Percentiles rank a stretch among this genome's conserved stretches.
Conservation (phyloP, 192 early-diverging fungal genomes). For the Linnemannia exigua region DNA sequence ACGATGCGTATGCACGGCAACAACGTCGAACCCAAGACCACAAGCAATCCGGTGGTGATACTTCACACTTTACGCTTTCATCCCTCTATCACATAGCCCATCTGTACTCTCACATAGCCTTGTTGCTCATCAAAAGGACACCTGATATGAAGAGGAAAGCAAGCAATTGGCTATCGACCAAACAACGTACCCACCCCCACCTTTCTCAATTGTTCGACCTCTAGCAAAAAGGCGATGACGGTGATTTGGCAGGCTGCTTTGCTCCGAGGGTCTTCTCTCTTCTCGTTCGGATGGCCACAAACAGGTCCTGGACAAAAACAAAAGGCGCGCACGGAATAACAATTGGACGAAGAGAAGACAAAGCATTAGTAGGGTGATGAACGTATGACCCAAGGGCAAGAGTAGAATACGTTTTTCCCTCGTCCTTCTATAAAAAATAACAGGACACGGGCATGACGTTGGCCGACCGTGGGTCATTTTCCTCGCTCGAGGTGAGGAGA, state of each 20-base stretch:
- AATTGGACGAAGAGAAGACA: neutral
- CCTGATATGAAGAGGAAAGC: too few species aligned
- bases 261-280: neutral
- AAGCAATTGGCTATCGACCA: too few species aligned
- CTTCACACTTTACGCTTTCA: neutral
- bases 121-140: too few species aligned
- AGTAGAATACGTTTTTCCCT: neutral
- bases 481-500: too few species aligned
- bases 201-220: too few species aligned
- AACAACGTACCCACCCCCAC: too few species aligned
- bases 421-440: neutral
- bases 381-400: neutral
- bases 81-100: too few species aligned
- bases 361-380: neutral
- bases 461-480: neutral
- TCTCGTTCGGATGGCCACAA: constrained; percentile 3
- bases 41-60: neutral
- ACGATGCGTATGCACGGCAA: too few species aligned
- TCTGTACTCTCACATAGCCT: too few species aligned
- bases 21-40: too few species aligned
- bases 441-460: neutral
- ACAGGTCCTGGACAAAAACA: neutral
- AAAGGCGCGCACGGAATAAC: neutral
- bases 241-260: too few species aligned
- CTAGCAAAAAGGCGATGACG: too few species aligned